Evolutionary conservation across 768 basidiomycete species (phyloP).

Genomic region (Lactarius psammicola): DNA sequence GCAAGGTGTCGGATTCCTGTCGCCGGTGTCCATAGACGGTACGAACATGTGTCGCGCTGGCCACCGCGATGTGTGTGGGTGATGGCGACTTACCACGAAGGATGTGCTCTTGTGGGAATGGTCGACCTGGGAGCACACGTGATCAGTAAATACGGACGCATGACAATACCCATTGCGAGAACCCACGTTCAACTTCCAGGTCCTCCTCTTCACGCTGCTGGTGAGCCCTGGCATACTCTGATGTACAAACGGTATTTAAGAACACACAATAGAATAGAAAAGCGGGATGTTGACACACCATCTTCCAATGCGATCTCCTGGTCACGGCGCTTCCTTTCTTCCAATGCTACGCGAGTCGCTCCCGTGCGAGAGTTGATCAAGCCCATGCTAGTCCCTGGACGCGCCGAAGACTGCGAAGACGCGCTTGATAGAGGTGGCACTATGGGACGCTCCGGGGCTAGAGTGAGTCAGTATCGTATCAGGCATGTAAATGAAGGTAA

Average conservation of each 20-base stretch:
- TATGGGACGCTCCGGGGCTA: conserved; percentile 19
- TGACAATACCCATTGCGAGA: background rate
- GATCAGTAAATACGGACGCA: background rate
- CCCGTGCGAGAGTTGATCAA: conserved; percentile 33
- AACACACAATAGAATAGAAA: conserved; percentile 20
- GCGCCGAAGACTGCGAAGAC: conserved; percentile 30
- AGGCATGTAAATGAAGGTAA: background rate
- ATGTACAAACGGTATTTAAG: conserved; percentile 1
- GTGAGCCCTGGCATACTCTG: conserved; percentile 32
- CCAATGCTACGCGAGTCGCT: conserved; percentile 42
- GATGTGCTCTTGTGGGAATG: conserved; percentile 24
- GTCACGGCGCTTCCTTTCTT: conserved; percentile 44
- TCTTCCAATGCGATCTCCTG: conserved; percentile 42
- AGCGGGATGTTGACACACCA: conserved; percentile 38
- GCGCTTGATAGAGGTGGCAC: conserved; percentile 10
- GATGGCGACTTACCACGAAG: conserved; percentile 54
- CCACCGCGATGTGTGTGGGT: conserved; percentile 39
- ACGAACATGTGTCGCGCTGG: conserved; percentile 34
- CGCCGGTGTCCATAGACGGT: conserved; percentile 53
- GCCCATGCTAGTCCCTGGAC: conserved; percentile 48
- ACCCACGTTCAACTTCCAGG: conserved; percentile 45
- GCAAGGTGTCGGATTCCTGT: conserved; percentile 75
- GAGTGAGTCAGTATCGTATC: conserved; percentile 1
- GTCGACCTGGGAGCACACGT: conserved; percentile 29
- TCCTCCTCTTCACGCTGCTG: conserved; percentile 33